phyloP scores from a whole-genome alignment of 768 basidiomycete genomes.

The Amanita rimosa region DNA sequence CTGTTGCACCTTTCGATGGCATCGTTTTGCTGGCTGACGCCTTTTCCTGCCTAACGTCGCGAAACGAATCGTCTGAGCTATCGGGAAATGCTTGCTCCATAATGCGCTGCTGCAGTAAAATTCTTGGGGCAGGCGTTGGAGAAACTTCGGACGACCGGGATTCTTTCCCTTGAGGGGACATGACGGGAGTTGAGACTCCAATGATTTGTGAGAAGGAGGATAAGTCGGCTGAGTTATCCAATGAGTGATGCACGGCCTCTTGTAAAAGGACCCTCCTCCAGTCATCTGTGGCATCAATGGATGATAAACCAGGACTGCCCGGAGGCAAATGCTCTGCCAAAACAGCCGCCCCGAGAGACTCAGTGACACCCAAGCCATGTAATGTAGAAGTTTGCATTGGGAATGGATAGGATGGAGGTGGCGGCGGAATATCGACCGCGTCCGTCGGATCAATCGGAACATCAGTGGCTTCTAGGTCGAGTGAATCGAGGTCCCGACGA shows the following conservation, averaged over 20 bases:
- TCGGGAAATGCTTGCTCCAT: slow-evolving; percentile 34
- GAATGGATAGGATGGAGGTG: slow-evolving; percentile 58
- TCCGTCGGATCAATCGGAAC: slow-evolving; percentile 77
- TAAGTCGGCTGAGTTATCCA: slow-evolving; percentile 40
- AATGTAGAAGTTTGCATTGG: slow-evolving; percentile 66
- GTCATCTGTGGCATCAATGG: slow-evolving; percentile 38
- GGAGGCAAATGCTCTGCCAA: slow-evolving; percentile 67
- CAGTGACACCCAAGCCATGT: slow-evolving; percentile 61
- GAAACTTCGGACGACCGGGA: slow-evolving; percentile 7
- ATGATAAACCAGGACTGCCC: slow-evolving; percentile 45
- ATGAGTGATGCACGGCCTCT: slow-evolving; percentile 69
- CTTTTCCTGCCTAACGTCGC: slow-evolving; percentile 16
- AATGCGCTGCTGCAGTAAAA: slow-evolving; percentile 17
- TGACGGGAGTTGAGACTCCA: slow-evolving; percentile 27
- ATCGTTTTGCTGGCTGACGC: slow-evolving; percentile 18
- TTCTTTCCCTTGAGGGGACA: slow-evolving; percentile 17
- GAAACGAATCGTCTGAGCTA: slow-evolving; percentile 15
- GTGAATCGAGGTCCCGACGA: slow-evolving; percentile 33
- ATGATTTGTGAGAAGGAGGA: slow-evolving; percentile 34
- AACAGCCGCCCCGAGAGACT: slow-evolving; percentile 66
- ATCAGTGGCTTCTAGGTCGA: slow-evolving; percentile 28
- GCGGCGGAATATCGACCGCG: slow-evolving; percentile 67
- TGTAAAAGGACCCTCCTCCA: slow-evolving; percentile 73
- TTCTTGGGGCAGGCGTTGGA: slow-evolving; percentile 14
- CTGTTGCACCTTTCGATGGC: slow-evolving; percentile 12